These are phyloP conservation scores for Puccinia coronata DNA, from an alignment of 1,284 basidiomycete genomes.

Conservation along the genomic window DNA sequence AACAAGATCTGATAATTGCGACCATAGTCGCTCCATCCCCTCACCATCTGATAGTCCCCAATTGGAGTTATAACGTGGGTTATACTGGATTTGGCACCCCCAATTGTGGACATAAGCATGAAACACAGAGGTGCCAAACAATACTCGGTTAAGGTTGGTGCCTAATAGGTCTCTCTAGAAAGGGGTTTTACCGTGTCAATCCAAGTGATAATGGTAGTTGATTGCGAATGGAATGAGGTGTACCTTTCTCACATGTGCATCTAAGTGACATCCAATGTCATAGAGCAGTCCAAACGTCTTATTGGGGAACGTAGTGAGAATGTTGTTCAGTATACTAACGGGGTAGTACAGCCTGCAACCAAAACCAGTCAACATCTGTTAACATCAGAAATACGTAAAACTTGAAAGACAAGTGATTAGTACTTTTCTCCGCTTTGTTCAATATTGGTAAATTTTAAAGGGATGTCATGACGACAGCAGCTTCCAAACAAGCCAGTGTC, in stretches of 20 bases:
- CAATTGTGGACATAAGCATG: neutral
- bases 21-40: slow-evolving; percentile 40
- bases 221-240: too few relatives aligned
- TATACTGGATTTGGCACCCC: slow-evolving; percentile 24
- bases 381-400: too few relatives aligned
- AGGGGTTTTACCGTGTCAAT: too few relatives aligned
- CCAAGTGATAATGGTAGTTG: too few relatives aligned
- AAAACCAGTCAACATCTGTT: too few relatives aligned
- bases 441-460: neutral
- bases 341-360: slow-evolving; percentile 16
- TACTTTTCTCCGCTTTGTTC: slow-evolving; percentile 19
- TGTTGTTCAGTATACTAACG: neutral
- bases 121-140: neutral
- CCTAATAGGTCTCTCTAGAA: neutral
- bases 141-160: neutral
- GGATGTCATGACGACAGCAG: slow-evolving; percentile 21
- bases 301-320: neutral
- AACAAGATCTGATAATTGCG: neutral
- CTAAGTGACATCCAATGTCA: slow-evolving; percentile 26
- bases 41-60: slow-evolving; percentile 44
- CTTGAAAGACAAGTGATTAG: too few relatives aligned
- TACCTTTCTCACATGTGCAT: slow-evolving; percentile 27
- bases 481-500: slow-evolving; percentile 23
- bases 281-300: neutral
- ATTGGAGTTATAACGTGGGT: neutral